A percentile compares a stretch with the other conserved stretches of the same genome.
phyloP scores from a whole-genome alignment of 352 stramenopile species.

The Nothophytophthora sp. region DNA sequence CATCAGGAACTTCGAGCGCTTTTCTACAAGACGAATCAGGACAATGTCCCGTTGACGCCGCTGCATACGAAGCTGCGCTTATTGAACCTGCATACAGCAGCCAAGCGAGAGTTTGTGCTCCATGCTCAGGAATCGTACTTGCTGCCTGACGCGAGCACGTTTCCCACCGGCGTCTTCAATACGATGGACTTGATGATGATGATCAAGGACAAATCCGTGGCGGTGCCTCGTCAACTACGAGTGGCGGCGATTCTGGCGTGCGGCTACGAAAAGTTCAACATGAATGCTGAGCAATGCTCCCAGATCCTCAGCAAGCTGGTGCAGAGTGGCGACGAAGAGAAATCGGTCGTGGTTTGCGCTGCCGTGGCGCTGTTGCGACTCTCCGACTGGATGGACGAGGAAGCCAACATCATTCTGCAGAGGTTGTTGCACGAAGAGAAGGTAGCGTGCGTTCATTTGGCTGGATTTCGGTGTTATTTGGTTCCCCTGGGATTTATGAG shows the following conservation, averaged over 20 bases:
- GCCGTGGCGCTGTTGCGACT: conserved; percentile 72
- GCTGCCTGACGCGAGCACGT: conserved; percentile 47
- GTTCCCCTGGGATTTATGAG: neutral
- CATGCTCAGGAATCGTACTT: conserved; percentile 68
- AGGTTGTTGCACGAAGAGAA: conserved; percentile 79
- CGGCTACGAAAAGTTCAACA: conserved; percentile 74
- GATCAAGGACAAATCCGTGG: conserved; percentile 65
- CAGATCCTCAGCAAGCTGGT: conserved; percentile 70
- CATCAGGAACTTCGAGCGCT: conserved; percentile 68
- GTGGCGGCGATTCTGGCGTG: conserved; percentile 77
- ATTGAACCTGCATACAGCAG: conserved; percentile 69
- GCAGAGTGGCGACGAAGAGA: conserved; percentile 54
- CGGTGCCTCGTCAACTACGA: conserved; percentile 58
- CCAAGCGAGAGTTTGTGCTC: conserved; percentile 67
- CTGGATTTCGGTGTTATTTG: neutral
- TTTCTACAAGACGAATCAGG: conserved; percentile 65
- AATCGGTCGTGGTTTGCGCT: conserved; percentile 70
- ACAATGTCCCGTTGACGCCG: conserved; percentile 44
- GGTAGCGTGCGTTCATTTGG: conserved; percentile 15
- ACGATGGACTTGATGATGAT: conserved; percentile 87
- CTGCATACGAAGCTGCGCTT: conserved; percentile 78
- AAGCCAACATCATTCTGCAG: conserved; percentile 79
- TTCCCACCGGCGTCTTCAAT: conserved; percentile 72
- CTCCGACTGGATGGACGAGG: conserved; percentile 88
- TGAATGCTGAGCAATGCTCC: conserved; percentile 56